Conservation (phyloP, 129 eudicot genomes). For the Artemisia argyi region DNA sequence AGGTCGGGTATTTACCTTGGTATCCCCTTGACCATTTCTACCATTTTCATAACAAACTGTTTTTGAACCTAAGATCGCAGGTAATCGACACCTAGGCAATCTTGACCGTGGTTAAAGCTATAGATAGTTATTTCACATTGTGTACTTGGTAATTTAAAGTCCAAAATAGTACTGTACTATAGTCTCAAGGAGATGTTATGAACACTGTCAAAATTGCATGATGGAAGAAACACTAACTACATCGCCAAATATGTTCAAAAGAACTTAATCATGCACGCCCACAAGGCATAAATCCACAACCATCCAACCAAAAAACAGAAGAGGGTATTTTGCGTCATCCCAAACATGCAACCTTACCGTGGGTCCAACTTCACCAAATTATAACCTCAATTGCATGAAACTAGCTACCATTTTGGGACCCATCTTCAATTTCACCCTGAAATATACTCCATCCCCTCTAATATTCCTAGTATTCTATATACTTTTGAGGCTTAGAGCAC, state of each 20-base stretch:
- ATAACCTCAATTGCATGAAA: constrained; percentile 21
- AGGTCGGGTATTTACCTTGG: no score
- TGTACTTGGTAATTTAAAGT: no score
- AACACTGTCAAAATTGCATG: no score
- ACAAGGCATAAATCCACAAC: constrained; percentile 18
- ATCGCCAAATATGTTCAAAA: not conserved
- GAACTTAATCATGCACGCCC: not conserved
- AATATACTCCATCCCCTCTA: not conserved
- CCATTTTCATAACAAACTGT: no score
- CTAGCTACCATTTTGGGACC: constrained; percentile 22
- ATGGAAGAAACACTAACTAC: not conserved
- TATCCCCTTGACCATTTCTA: no score
- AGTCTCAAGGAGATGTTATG: not conserved
- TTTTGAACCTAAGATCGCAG: no score
- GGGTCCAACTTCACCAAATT: constrained; percentile 30
- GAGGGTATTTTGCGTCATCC: constrained; percentile 18
- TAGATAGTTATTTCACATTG: no score
- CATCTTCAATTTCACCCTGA: constrained; percentile 20
- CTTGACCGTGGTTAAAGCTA: no score
- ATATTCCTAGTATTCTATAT: not conserved
- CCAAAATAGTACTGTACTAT: not conserved
- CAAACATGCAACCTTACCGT: constrained; percentile 9
- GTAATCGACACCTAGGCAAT: no score
- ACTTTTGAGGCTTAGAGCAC: not conserved
- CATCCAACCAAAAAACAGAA: constrained; percentile 29